Evolutionary conservation across 352 stramenopile species (phyloP), one percentile per base, ranked within the genome.

Genomic region (Bremia lactucae): DNA sequence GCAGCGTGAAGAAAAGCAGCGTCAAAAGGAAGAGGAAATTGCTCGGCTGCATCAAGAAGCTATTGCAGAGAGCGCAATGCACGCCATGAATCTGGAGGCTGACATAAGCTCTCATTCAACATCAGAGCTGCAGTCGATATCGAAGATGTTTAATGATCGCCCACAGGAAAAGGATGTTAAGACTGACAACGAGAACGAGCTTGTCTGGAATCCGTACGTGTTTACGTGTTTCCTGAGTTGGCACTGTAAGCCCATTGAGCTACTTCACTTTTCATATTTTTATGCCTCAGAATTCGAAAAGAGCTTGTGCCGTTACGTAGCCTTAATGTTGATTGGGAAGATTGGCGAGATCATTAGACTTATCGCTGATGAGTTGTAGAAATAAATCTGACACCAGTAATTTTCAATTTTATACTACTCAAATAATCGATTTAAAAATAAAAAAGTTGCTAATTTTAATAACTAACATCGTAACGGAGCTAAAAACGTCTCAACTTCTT

Each of bases 141-240:
- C 71, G 3, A 84, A 84, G 35, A 62, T 83, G 29, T 52, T 83
- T 16, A 60, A 69, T 4, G 62, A 66, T 20, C 62, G 66, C 25
- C 52, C 63, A 33, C 46, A 68, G 21, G 72, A 86, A 35, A 64
- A 65, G 31, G 77, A 89, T 40, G 42, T 63, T 29, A 82, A 83
- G 24, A 29, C 42, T 15, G 71, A 84, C 19, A 67, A 84, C 29
- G 46, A 73, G 28, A 80, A 85, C 36, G 69, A 87, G 51, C 72
- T 87, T 53, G 72, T 90, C 6, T 90, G 77, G 77, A 80, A 90
- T 41, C 77, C 77, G 77, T 87, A 72, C 56, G 77, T 44, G 15
- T n/a, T 55, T 3, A 29, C 11, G n/a, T n/a, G n/a, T n/a, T n/a
- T n/a, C n/a, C n/a, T n/a, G n/a, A n/a, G n/a, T n/a, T n/a, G 11